A percentile compares a stretch with the other conserved stretches of the same genome.
phyloP scores from a whole-genome alignment of 768 basidiomycete species.

The Lactarius pseudohatsudake region DNA sequence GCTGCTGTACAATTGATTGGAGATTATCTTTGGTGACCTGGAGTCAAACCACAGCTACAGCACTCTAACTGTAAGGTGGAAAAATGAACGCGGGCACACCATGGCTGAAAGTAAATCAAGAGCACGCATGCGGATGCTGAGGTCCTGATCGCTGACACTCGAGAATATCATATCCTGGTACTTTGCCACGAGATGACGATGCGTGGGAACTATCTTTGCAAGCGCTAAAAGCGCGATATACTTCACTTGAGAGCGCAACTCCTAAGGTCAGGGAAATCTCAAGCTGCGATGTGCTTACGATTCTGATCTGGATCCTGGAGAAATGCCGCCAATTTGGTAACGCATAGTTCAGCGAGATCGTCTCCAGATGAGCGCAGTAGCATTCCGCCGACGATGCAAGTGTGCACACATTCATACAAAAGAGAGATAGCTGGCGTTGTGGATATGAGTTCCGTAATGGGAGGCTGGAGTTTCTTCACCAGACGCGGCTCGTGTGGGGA shows the following conservation, averaged over 20 bases:
- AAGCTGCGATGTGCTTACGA: constrained; percentile 50
- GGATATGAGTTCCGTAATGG: constrained; percentile 92
- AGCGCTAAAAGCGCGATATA: constrained; percentile 95
- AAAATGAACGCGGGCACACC: constrained; percentile 45
- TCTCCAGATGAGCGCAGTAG: constrained; percentile 75
- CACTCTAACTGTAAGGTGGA: background rate
- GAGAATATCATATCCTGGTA: constrained; percentile 90
- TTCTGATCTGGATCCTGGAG: constrained; percentile 95
- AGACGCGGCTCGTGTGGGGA: constrained; percentile 91
- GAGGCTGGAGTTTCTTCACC: constrained; percentile 90
- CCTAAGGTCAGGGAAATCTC: constrained; percentile 4
- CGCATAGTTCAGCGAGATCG: constrained; percentile 80
- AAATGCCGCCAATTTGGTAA: constrained; percentile 91
- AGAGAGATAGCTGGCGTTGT: constrained; percentile 95
- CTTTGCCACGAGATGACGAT: constrained; percentile 85
- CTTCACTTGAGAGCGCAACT: constrained; percentile 62
- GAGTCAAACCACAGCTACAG: constrained; percentile 11
- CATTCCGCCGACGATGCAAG: constrained; percentile 97
- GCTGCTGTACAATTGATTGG: constrained; percentile 86
- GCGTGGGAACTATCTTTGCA: constrained; percentile 92
- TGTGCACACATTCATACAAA: constrained; percentile 97
- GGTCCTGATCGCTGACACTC: constrained; percentile 89
- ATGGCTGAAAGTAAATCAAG: constrained; percentile 92
- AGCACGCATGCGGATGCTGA: constrained; percentile 94
- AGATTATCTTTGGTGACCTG: constrained; percentile 83